These are phyloP conservation scores for Kazachstania sp. DNA, from an alignment of 1,139 yeast species.

Conservation along the genomic window DNA sequence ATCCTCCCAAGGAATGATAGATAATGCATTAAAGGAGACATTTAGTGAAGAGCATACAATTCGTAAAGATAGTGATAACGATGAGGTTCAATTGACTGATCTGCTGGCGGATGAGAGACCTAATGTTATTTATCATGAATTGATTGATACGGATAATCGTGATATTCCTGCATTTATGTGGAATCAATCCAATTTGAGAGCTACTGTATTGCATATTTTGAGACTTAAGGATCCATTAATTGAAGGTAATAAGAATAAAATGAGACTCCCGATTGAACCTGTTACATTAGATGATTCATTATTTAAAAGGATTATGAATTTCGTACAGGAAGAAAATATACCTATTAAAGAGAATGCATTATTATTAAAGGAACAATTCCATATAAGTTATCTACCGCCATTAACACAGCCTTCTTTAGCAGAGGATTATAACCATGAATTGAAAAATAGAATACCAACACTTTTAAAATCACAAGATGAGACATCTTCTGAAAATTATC, in stretches of 20 bases:
- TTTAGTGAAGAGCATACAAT: background rate
- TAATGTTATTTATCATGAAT: constrained; percentile 24
- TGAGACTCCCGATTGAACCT: background rate
- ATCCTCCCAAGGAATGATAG: constrained; percentile 1
- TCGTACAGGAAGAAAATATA: constrained; percentile 7
- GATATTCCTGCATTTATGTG: constrained; percentile 22
- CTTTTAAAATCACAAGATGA: constrained; percentile 4
- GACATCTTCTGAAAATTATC: constrained; percentile 12
- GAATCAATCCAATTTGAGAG: constrained; percentile 22
- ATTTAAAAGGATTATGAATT: constrained; percentile 9
- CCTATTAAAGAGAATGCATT: constrained; percentile 5
- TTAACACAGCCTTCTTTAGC: constrained; percentile 12
- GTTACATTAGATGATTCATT: constrained; percentile 16
- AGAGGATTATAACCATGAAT: constrained; percentile 12
- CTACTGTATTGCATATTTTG: constrained; percentile 21
- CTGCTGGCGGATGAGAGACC: constrained; percentile 24
- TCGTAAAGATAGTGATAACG: background rate
- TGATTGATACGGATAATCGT: constrained; percentile 18
- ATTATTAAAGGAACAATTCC: constrained; percentile 16
- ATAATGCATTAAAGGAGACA: background rate
- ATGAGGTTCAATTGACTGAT: constrained; percentile 2
- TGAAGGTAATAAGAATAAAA: background rate
- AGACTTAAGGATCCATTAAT: constrained; percentile 13
- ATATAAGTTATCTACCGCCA: constrained; percentile 14
- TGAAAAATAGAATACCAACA: constrained; percentile 15